Evolutionary conservation across 208 protist species (phyloP).

Genomic region (Wallacemonas sp.): DNA sequence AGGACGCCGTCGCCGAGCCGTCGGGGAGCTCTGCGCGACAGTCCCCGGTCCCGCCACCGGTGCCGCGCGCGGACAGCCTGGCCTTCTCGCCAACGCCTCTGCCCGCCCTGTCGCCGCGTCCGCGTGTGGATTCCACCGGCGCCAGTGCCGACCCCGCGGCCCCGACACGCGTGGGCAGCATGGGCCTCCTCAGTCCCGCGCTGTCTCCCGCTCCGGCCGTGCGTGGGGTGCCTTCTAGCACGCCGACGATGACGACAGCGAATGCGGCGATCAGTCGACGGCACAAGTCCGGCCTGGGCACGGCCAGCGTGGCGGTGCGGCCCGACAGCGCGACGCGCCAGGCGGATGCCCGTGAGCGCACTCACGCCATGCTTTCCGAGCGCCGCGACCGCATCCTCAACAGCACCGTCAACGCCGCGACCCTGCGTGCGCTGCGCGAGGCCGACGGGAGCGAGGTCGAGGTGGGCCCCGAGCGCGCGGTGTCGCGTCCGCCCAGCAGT

Average conservation of each 20-base stretch:
- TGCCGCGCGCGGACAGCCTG: neutral
- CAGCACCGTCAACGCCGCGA: constrained; percentile 14
- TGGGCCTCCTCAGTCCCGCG: no score
- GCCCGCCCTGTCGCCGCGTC: neutral
- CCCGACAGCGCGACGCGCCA: constrained; percentile 2
- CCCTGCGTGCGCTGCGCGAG: constrained; percentile 7
- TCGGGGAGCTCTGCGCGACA: neutral
- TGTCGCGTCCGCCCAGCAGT: no score
- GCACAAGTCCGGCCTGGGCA: neutral
- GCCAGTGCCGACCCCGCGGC: no score
- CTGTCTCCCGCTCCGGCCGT: no score
- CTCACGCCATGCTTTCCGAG: neutral
- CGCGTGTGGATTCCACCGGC: no score
- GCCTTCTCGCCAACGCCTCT: neutral
- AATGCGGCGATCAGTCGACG: no score
- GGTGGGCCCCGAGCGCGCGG: neutral
- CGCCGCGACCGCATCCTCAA: constrained; percentile 14
- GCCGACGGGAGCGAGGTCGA: neutral
- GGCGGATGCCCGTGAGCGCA: neutral
- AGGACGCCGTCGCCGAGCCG: neutral
- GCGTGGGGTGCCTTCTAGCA: no score
- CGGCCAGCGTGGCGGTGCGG: constrained; percentile 5
- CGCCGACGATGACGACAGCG: no score
- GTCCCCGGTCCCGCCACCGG: neutral
- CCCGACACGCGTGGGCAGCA: no score